Base-by-base conservation (phyloP, 768 basidiomycete species). In the Lactarius psammicola region DNA sequence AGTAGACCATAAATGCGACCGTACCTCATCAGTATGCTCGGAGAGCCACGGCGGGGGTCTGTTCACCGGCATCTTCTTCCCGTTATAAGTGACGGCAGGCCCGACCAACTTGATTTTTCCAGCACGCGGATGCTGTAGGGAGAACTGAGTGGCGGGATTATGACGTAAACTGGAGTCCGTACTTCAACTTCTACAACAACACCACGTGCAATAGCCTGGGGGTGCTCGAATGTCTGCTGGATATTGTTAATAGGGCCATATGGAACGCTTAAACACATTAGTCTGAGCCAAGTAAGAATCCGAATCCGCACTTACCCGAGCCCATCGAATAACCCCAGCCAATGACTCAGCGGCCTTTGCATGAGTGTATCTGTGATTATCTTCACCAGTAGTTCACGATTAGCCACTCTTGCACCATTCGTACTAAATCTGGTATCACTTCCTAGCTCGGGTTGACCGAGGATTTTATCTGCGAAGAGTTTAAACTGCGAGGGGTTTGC, bases 181-280 rank as follows among this genome's bases (percentile, higher is more conserved):
- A 92, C 92, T 69, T 94, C 85, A 59, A 96, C 83, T 71, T 94
- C 92, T 31, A 89, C 83, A 0, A 85, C 85, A 46, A 90, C 84
- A 59, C 82, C 79, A 57, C 95, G 83, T 33, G 94, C 94, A 46
- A 87, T 72, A 2, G 92, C 92, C 78, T 93, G 82, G 8, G 94
- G 93, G 76, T 97, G 95, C 38, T 86, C 84, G 72, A 97, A 98
- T 3, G 95, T 94, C 75, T 94, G 87, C 65, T 82, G 73, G 66
- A 98, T 92, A 70, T 92, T 89, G 74, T 97, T 97, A 78, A 98
- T 96, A 20, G 95, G 95, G 34, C 90, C 92, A 75, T 89, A 88
- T 8, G 92, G 92, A 30, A 94, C 86, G 13, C 89, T 92, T 20
- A 44, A 54, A 53, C 65, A 38, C 55, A n/a, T 64, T 51, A 66